These are phyloP conservation scores for Pilobolus umbonatus DNA, from an alignment of 192 early-diverging fungal species.

Conservation along the genomic window DNA sequence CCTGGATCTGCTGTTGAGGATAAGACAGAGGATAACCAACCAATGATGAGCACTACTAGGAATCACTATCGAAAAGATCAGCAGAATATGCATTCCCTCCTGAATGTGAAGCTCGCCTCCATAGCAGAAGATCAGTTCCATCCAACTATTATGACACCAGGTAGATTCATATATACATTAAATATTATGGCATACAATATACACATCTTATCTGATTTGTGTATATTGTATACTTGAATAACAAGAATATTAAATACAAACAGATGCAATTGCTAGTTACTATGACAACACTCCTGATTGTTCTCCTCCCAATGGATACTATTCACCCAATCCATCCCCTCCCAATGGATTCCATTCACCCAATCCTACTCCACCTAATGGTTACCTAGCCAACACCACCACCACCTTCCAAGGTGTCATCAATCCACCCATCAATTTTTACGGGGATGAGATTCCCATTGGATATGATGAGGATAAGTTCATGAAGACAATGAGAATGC, in stretches of 20 bases:
- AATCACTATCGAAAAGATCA: conserved; percentile 7
- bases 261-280: conserved; percentile 9
- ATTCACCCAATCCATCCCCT: conserved; percentile 15
- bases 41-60: not conserved
- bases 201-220: not conserved
- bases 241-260: not conserved
- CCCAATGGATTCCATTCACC: conserved; percentile 17
- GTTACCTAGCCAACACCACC: conserved; percentile 4
- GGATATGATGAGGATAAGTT: conserved; percentile 12
- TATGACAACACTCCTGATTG: conserved; percentile 15
- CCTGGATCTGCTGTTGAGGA: conserved; percentile 8
- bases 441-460: conserved; percentile 2
- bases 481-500: conserved; percentile 14
- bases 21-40: not conserved
- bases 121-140: conserved; percentile 6
- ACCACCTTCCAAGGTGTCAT: not conserved
- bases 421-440: conserved; percentile 13
- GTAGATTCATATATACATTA: not conserved
- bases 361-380: conserved; percentile 15
- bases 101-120: conserved; percentile 9
- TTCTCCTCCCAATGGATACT: conserved; percentile 11
- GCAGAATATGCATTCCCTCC: conserved; percentile 10
- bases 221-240: not conserved
- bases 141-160: conserved; percentile 12
- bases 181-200: not conserved